Base-by-base conservation (phyloP, 106 monocot species). In the Dendrobium officinale region DNA sequence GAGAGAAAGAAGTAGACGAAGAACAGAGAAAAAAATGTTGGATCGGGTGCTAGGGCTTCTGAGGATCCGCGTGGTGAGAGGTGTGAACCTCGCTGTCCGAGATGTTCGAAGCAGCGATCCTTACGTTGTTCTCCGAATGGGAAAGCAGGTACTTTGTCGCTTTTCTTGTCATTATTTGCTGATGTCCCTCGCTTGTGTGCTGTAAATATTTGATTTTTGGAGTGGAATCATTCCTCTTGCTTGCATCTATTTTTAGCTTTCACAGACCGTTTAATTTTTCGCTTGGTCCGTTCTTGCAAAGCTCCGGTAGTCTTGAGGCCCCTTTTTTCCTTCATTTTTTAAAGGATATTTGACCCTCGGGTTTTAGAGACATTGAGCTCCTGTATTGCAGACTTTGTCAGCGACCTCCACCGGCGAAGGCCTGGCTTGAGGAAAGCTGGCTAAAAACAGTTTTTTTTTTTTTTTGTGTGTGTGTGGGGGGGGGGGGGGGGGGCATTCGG, bases 61-160 rank as follows among this genome's bases (percentile, higher is more conserved):
- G 44, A 86, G 80, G 64, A 84, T 89, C 77, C 73, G 79, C 24
- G 80, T 89, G 41, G 1, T 80, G 72, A 75, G 82, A 77, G 89
- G 89, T 0, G 51, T 82, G 26, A 80, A 85, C 82, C 89, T 89
- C 73, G 84, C 86, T 15, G 47, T 79, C 49, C 84, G 89, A 18
- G 89, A 89, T 55, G 26, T 70, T 29, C 44, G 78, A 19, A 81
- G 86, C 82, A 89, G 86, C 64, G 89, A 89, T 74, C 89, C 89
- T 42, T 89, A 87, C 74, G 86, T 89, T 54, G 51, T 89, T 59
- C 82, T 89, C 77, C 75, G 77, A 33, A 80, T 87, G 81, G 84
- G 82, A 44, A 84, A 80, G 19, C 89, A 89, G 86, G 89, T 89
- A 1, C 13, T 26, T 24, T 24, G 2, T 49, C 2, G 6, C 45